Percentiles rank a stretch among this genome's conserved stretches.
Evolutionary conservation across 2,329 filamentous ascomycete species (phyloP).

Genomic region (Exophiala oligosperma): DNA sequence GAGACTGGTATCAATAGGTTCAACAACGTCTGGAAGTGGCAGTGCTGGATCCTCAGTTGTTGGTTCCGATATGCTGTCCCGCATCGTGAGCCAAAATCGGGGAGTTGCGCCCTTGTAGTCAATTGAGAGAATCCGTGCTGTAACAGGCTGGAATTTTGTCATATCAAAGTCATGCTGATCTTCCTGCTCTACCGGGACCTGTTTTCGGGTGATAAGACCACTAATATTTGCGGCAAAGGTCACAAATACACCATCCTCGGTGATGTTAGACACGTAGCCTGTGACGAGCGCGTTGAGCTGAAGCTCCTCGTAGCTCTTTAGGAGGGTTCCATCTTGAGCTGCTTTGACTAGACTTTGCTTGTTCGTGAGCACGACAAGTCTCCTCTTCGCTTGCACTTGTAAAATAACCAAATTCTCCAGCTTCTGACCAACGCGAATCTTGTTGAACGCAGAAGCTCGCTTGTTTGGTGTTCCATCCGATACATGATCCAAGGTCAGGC

Average conservation of each 20-base stretch:
- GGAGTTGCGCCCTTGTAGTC: slow-evolving; percentile 62
- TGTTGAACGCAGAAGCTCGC: slow-evolving; percentile 73
- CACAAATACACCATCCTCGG: slow-evolving; percentile 78
- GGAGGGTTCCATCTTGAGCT: slow-evolving; percentile 67
- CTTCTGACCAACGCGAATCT: slow-evolving; percentile 79
- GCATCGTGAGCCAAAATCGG: slow-evolving; percentile 68
- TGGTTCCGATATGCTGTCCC: slow-evolving; percentile 34
- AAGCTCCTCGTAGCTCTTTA: slow-evolving; percentile 71
- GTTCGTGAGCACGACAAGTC: slow-evolving; percentile 73
- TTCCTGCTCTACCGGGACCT: slow-evolving; percentile 70
- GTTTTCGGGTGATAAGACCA: slow-evolving; percentile 76
- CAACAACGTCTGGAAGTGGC: slow-evolving; percentile 47
- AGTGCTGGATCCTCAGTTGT: slow-evolving; percentile 30
- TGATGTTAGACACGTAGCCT: slow-evolving; percentile 85
- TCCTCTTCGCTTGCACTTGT: slow-evolving; percentile 78
- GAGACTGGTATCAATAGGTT: slow-evolving; percentile 66
- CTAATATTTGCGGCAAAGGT: slow-evolving; percentile 78
- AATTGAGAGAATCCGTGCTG: slow-evolving; percentile 69
- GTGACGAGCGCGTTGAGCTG: slow-evolving; percentile 67
- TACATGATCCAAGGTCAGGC: slow-evolving; percentile 74
- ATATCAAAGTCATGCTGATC: slow-evolving; percentile 74
- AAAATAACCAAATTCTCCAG: slow-evolving; percentile 80
- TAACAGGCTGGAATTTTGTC: slow-evolving; percentile 72
- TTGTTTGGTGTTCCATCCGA: slow-evolving; percentile 82
- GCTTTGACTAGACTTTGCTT: slow-evolving; percentile 81